Evolutionary conservation across 2,329 filamentous ascomycete genomes (phyloP), one percentile per base, ranked within the genome.

Genomic region (Xylaria sp.): DNA sequence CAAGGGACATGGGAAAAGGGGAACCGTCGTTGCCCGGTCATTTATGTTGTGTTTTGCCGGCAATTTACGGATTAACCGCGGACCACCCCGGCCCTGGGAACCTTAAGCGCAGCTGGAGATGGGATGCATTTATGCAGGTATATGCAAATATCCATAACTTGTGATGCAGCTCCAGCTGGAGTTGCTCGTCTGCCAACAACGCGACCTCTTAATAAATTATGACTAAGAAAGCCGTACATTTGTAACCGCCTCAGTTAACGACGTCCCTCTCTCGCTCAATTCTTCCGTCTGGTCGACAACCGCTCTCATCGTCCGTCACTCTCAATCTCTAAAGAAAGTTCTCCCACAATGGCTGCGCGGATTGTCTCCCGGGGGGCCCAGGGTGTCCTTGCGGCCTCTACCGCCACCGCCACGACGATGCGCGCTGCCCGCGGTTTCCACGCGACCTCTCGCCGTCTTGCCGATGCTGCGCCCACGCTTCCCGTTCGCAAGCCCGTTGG

Each of bases 401-500:
- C 64, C 39, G 58, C 63, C 49, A 55, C 52, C 52, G 57, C 60
- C 59, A 61, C 49, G 13, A 35, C 11, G 23, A 34, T 67, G 59
- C 62, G 66, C 61, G 66, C 69, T 52, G 58, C 69, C 55, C 77
- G 78, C 59, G 70, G 67, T 70, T 84, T 85, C 73, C 78, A 79
- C 76, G 80, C 79, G 52, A 81, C 81, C 44, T 65, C 76, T 18
- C 72, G 72, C 58, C 69, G 72, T 62, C 77, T 76, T 69, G 75
- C 68, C 64, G 72, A 76, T 69, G 79, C 73, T 62, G 76, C 76
- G 52, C 71, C 76, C 47, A 71, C 80, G 42, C 75, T 85, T 61
- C 81, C 81, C n/a, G 77, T 79, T 57, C 78, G 80, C 69, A 83
- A 80, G 74, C 83, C 83, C 51, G 76, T 85, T 61, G 83, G 83